A percentile compares a stretch with the other conserved stretches of the same genome.
These are phyloP conservation scores for Syzygium malaccense DNA, from an alignment of 441 rosid species.

Conservation along the genomic window DNA sequence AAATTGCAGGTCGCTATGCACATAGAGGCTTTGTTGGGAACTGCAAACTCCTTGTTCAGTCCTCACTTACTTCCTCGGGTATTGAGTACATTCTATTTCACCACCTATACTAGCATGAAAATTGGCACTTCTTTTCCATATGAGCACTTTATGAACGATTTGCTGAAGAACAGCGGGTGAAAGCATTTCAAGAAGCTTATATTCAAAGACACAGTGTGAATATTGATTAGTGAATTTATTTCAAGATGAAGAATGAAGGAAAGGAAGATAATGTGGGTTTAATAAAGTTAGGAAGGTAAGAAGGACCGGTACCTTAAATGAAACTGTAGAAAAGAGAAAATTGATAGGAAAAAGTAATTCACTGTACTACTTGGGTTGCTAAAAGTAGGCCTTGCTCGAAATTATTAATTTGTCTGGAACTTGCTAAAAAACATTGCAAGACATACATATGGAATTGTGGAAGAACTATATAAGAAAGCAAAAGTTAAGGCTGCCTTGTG, in stretches of 20 bases:
- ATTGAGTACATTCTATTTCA: background rate
- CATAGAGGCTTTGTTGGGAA: constrained; percentile 56
- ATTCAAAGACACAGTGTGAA: background rate
- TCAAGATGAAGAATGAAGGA: background rate
- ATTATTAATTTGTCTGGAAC: background rate
- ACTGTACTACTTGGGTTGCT: background rate
- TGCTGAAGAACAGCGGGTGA: background rate
- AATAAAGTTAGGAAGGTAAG: background rate
- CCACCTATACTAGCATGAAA: background rate
- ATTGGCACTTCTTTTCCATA: background rate
- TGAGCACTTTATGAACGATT: background rate
- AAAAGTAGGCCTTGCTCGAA: background rate
- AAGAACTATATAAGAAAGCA: background rate
- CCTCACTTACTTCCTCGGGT: constrained; percentile 59
- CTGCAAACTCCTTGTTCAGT: constrained; percentile 38
- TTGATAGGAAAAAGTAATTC: background rate
- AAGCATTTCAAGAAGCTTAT: background rate
- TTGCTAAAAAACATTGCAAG: background rate
- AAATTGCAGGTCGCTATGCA: constrained; percentile 49
- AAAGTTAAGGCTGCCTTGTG: background rate
- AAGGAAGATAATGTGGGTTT: background rate
- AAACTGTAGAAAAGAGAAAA: background rate
- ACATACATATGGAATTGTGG: background rate
- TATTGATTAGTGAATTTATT: background rate
- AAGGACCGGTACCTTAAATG: background rate